Conservation (phyloP, 1,284 basidiomycete genomes). For the Apiotrichum mycotoxinovorans region DNA sequence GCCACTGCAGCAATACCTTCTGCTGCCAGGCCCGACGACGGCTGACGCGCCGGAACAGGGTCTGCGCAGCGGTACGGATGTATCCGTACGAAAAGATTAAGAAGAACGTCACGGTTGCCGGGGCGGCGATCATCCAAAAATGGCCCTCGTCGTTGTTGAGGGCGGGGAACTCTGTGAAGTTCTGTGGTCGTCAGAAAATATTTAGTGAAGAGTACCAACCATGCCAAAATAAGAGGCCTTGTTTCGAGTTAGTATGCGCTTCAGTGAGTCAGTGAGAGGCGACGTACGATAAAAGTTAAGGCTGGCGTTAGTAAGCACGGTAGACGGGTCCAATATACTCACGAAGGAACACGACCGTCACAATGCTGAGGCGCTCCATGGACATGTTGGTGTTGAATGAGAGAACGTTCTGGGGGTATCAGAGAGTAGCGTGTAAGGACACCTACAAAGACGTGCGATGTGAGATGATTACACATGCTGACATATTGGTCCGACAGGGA, state of each 20-base stretch:
- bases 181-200: constrained; percentile 14
- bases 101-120: constrained; percentile 45
- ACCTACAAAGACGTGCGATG: constrained; percentile 48
- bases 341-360: constrained; percentile 51
- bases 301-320: no score
- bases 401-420: constrained; percentile 34
- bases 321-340: constrained; percentile 22
- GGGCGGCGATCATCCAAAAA: constrained; percentile 48
- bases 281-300: no score
- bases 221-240: constrained; percentile 36
- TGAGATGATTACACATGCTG: constrained; percentile 46
- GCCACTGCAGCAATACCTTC: no score
- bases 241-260: no score
- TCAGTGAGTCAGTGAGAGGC: no score
- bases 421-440: no score
- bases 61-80: constrained; percentile 20
- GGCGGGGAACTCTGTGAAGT: constrained; percentile 37
- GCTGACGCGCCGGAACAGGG: background rate
- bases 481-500: constrained; percentile 45
- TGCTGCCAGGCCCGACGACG: no score
- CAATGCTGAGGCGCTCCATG: constrained; percentile 49
- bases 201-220: constrained; percentile 15
- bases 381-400: constrained; percentile 48
- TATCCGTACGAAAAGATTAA: constrained; percentile 45
- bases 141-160: constrained; percentile 35